Evolutionary conservation across 2,329 filamentous ascomycete genomes (phyloP), one percentile per base, ranked within the genome.

Genomic region (Neonectria hederae): DNA sequence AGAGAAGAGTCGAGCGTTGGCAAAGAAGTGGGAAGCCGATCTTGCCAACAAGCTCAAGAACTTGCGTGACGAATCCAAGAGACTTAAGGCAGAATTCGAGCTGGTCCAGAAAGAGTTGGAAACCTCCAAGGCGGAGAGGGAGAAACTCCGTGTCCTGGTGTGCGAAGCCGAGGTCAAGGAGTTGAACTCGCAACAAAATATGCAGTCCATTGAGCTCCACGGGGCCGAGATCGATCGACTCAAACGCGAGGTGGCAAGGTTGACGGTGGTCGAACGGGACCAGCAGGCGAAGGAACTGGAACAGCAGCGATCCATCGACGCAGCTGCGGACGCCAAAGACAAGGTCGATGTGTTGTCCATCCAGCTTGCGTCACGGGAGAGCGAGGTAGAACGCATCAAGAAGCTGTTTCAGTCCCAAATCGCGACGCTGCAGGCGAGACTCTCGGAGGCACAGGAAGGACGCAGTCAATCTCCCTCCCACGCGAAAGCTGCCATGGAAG

Each of bases 21-120:
- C 90, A 1, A 92, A 92, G 79, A 94, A 92, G 75, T 92, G 91
- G 86, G 92, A 95, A 73, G 86, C 84, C 2, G 90, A 93, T 69
- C 82, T 94, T 32, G 87, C 86, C 53, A 83, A 83, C 56, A 93
- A 92, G 76, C 80, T 94, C 46, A 86, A 87, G 66, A 80, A 81
- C 4, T 83, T 93, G 43, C 86, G 89, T 54, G 91, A 93, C 63
- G 90, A 93, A 63, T 88, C 90, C 66, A 92, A 89, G 77, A 85
- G 83, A 65, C 90, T 87, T 83, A 85, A 83, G 26, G 77, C 77
- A 0, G 88, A 91, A 65, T 83, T 87, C 46, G 84, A 87, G 26
- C 76, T 79, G 8, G 77, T 92, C 6, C 83, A 84, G 38, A 82
- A 82, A 17, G 88, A 91, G 62, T 78, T 94, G 2, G 82, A 86